These are phyloP conservation scores for Nakazawaea molendinolei DNA, from an alignment of 805 yeast species.

Conservation along the genomic window DNA sequence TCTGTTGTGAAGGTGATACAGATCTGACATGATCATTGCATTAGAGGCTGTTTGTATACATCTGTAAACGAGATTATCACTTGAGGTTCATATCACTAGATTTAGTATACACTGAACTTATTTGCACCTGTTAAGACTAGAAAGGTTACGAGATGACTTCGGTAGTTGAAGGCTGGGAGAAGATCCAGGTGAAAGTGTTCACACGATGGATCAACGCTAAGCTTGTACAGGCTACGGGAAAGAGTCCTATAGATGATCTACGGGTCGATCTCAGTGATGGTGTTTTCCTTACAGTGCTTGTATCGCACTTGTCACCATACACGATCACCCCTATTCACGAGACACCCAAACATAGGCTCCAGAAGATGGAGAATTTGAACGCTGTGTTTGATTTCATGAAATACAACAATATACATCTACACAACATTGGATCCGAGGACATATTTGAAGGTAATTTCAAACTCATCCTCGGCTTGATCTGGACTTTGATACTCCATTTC, in stretches of 20 bases:
- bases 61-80: too few relatives aligned
- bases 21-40: too few relatives aligned
- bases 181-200: conserved; percentile 41
- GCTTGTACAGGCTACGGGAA: conserved; percentile 14
- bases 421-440: conserved; percentile 42
- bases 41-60: too few relatives aligned
- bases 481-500: conserved; percentile 40
- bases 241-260: conserved; percentile 20
- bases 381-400: conserved; percentile 35
- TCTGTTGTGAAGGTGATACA: too few relatives aligned
- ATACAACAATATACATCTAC: conserved; percentile 29
- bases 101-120: too few relatives aligned
- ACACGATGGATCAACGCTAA: conserved; percentile 42
- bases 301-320: conserved; percentile 24
- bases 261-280: conserved; percentile 34
- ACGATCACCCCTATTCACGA: conserved; percentile 21
- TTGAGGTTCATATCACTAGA: too few relatives aligned
- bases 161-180: conserved; percentile 25
- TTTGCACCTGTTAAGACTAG: too few relatives aligned
- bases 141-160: too few relatives aligned
- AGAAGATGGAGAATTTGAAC: conserved; percentile 40
- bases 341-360: conserved; percentile 36
- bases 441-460: conserved; percentile 42
- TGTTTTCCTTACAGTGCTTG: conserved; percentile 28
- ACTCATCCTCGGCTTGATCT: conserved; percentile 39